phyloP scores from a whole-genome alignment of 2,329 filamentous ascomycete species.

The Aspergillus tanneri region DNA sequence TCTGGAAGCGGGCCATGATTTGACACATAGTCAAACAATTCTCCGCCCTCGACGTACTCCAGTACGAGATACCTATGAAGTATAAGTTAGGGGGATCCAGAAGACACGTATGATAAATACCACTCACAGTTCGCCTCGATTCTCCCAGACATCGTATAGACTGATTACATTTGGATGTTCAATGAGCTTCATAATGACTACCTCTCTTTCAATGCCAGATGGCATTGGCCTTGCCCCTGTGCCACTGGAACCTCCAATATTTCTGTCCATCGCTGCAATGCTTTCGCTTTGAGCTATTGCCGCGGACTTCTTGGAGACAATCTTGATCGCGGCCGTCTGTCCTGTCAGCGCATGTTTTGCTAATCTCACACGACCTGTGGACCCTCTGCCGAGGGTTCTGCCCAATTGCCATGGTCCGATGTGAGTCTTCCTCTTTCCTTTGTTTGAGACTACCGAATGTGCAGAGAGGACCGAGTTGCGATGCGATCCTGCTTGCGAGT shows the following conservation, averaged over 20 bases:
- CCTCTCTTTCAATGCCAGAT: slow-evolving; percentile 86
- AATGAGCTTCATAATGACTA: slow-evolving; percentile 94
- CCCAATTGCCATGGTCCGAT: slow-evolving; percentile 95
- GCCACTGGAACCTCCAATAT: slow-evolving; percentile 57
- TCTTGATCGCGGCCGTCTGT: slow-evolving; percentile 88
- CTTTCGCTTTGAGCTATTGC: slow-evolving; percentile 82
- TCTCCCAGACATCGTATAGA: slow-evolving; percentile 97
- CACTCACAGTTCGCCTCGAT: slow-evolving; percentile 84
- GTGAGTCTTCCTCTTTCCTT: slow-evolving; percentile 63
- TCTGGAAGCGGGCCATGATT: slow-evolving; percentile 71
- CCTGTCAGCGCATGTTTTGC: slow-evolving; percentile 77
- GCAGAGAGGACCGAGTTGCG: slow-evolving; percentile 55
- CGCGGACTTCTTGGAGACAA: slow-evolving; percentile 80
- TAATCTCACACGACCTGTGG: slow-evolving; percentile 81
- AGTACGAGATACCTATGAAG: slow-evolving; percentile 81
- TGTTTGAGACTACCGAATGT: slow-evolving; percentile 55
- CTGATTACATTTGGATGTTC: slow-evolving; percentile 94
- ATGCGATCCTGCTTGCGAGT: slow-evolving; percentile 51
- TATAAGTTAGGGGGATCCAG: slow-evolving; percentile 22
- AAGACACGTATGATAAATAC: not conserved
- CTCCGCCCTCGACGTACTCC: slow-evolving; percentile 81
- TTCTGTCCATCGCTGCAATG: slow-evolving; percentile 76
- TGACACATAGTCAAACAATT: slow-evolving; percentile 85
- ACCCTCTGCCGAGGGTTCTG: slow-evolving; percentile 82
- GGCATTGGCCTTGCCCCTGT: slow-evolving; percentile 71